These are phyloP conservation scores for Talaromyces rugulosus DNA, from an alignment of 2,329 filamentous ascomycete genomes.

Conservation along the genomic window DNA sequence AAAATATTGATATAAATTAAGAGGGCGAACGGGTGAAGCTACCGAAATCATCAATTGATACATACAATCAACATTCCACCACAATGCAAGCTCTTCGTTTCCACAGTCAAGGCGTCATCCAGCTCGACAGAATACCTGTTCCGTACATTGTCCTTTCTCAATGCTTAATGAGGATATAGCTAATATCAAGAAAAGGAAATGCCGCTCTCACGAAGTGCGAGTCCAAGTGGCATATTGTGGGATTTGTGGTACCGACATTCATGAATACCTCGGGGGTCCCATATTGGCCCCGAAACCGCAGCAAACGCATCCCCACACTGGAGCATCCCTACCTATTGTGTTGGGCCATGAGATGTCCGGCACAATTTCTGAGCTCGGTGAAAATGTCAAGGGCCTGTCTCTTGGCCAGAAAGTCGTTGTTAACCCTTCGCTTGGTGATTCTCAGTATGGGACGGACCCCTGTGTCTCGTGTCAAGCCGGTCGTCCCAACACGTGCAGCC, in stretches of 20 bases:
- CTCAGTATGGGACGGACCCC: constrained; percentile 20
- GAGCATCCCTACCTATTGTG: constrained; percentile 54
- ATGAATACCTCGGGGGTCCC: constrained; percentile 48
- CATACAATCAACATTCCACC: no score
- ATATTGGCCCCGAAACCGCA: constrained; percentile 45
- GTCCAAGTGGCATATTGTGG: constrained; percentile 3
- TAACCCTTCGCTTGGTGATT: constrained; percentile 57
- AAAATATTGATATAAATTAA: no score
- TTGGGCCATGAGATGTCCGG: constrained; percentile 64
- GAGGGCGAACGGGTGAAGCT: no score
- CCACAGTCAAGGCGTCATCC: no score
- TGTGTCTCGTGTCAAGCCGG: constrained; percentile 52
- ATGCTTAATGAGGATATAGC: no score
- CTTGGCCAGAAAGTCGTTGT: constrained; percentile 57
- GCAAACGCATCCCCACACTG: constrained; percentile 53
- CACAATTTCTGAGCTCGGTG: constrained; percentile 54
- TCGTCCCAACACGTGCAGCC: neutral
- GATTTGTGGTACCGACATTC: constrained; percentile 34
- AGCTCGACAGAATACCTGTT: no score
- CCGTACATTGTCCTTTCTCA: no score
- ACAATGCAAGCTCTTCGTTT: no score
- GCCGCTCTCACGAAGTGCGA: neutral
- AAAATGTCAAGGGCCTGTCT: constrained; percentile 42
- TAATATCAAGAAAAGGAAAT: no score
- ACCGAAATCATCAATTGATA: no score